Evolutionary conservation across 331 rosid species (phyloP).

Genomic region (Rhamnella rubrinervis): DNA sequence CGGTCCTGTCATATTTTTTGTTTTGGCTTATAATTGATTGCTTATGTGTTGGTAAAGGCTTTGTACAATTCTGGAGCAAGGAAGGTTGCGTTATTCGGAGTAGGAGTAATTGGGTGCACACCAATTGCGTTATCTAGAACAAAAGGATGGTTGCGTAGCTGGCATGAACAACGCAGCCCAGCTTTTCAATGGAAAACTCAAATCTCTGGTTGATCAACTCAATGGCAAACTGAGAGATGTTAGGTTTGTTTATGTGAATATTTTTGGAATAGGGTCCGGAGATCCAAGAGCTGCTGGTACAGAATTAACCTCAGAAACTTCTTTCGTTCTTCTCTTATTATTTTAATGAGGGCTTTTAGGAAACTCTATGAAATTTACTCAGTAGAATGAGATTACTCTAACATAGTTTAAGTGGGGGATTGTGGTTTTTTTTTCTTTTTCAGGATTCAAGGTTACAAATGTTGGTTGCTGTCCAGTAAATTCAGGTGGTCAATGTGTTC

Average conservation of each 20-base stretch:
- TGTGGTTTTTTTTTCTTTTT: background rate
- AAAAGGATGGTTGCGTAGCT: conserved; percentile 37
- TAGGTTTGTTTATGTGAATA: conserved; percentile 40
- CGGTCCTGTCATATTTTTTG: too few relatives aligned
- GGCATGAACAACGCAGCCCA: conserved; percentile 30
- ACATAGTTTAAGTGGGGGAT: background rate
- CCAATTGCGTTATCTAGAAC: conserved; percentile 42
- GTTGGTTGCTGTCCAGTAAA: conserved; percentile 36
- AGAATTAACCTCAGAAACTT: background rate
- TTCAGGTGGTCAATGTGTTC: conserved; percentile 32
- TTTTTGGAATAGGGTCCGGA: background rate
- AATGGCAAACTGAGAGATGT: conserved; percentile 33
- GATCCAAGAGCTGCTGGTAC: conserved; percentile 26
- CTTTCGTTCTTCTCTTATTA: background rate
- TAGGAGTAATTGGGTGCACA: conserved; percentile 44
- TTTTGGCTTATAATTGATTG: background rate
- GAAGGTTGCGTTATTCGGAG: conserved; percentile 50
- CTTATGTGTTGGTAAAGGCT: conserved; percentile 13
- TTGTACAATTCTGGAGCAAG: conserved; percentile 60
- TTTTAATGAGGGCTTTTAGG: background rate
- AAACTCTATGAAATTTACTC: background rate
- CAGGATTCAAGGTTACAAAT: conserved; percentile 23
- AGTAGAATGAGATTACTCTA: too few relatives aligned
- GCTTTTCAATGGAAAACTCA: conserved; percentile 41
- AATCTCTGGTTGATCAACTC: conserved; percentile 30